A percentile compares a stretch with the other conserved stretches of the same genome.
Conservation (phyloP, 1,139 yeast genomes). For the Pneumocystis carinii region DNA sequence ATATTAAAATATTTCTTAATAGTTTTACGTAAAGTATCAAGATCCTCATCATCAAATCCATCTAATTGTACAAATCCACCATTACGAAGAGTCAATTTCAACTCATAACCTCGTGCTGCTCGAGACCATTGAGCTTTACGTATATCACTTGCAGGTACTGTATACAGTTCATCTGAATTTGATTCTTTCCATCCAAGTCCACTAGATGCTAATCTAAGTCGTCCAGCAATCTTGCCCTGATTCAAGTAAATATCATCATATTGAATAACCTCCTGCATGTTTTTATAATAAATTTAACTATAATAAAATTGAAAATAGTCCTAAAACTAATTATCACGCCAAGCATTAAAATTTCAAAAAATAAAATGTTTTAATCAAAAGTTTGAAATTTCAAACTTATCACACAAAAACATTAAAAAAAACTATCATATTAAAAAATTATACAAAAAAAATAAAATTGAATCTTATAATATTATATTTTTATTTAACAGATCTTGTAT, state of each 20-base stretch:
- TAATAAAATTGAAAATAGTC: not conserved
- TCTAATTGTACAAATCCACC: conserved; percentile 77
- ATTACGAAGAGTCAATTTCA: conserved; percentile 76
- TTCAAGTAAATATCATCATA: conserved; percentile 80
- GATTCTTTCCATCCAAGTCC: conserved; percentile 85
- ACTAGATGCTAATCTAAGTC: conserved; percentile 84
- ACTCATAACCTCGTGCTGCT: conserved; percentile 81
- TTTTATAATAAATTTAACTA: conserved; percentile 6
- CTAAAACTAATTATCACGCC: not conserved
- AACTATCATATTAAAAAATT: not conserved
- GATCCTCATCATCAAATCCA: conserved; percentile 78
- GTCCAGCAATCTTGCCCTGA: conserved; percentile 70
- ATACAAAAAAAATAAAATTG: too few relatives aligned
- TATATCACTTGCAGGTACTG: conserved; percentile 73
- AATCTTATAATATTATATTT: too few relatives aligned
- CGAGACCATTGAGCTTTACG: conserved; percentile 79
- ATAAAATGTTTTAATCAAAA: not conserved
- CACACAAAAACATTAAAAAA: not conserved
- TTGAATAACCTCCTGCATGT: conserved; percentile 28
- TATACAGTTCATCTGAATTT: conserved; percentile 46
- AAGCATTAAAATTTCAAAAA: not conserved
- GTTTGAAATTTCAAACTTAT: not conserved
- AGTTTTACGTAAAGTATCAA: conserved; percentile 65
- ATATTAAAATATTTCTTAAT: conserved; percentile 62
- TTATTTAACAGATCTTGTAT: too few relatives aligned